A percentile compares a stretch with the other conserved stretches of the same genome.
Conservation (phyloP, 2,329 filamentous ascomycete genomes). For the Phialophora expanda region DNA sequence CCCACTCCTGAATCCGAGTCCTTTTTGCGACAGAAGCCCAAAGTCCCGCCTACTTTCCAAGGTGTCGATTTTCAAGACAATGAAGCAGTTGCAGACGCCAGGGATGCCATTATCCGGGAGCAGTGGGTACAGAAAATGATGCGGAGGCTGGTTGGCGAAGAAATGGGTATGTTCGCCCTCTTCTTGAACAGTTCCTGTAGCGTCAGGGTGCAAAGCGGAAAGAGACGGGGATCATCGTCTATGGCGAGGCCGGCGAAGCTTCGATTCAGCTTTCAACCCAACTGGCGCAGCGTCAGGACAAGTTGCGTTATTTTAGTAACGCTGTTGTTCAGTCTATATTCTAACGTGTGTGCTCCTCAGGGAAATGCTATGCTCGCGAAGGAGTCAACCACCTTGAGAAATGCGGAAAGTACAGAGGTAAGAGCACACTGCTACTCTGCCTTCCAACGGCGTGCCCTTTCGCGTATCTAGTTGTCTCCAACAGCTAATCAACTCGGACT, state of each 20-base stretch:
- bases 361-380: constrained; percentile 68
- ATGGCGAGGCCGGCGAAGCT: not conserved
- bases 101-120: constrained; percentile 69
- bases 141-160: constrained; percentile 67
- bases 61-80: constrained; percentile 72
- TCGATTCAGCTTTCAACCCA: not conserved
- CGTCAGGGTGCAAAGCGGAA: not conserved
- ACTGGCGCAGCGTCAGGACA: not conserved
- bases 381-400: constrained; percentile 72
- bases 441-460: not conserved
- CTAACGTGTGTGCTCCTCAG: constrained; percentile 52
- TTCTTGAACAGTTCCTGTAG: not conserved
- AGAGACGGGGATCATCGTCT: not conserved
- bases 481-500: constrained; percentile 10
- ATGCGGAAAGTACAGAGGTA: constrained; percentile 69
- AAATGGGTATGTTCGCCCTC: constrained; percentile 63
- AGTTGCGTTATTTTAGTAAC: not conserved
- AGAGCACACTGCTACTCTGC: constrained; percentile 23
- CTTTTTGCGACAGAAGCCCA: constrained; percentile 70
- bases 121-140: constrained; percentile 74
- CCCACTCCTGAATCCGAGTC: constrained; percentile 68
- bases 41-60: constrained; percentile 68
- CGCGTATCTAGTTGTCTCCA: not conserved
- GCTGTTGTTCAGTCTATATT: not conserved
- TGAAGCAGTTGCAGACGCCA: constrained; percentile 65